Percentiles rank a stretch among this genome's conserved stretches.
phyloP scores from a whole-genome alignment of 2,329 filamentous ascomycete species.

The Stagonosporopsis vannaccii region DNA sequence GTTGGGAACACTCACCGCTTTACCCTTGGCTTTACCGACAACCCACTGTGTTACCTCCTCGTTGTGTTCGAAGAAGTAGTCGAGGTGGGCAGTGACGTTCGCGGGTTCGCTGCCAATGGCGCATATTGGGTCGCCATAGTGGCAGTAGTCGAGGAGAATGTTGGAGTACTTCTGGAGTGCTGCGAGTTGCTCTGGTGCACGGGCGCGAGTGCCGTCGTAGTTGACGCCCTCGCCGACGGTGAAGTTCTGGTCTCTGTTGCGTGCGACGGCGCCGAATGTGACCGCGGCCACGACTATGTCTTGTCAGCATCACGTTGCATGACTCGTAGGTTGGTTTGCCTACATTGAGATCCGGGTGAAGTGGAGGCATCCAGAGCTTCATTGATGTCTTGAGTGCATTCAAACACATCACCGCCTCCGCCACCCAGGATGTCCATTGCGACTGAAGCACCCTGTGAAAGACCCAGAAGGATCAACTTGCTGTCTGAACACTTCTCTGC shows the following conservation, averaged over 20 bases:
- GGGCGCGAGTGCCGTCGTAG: constrained; percentile 32
- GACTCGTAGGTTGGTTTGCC: not conserved
- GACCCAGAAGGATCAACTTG: constrained; percentile 38
- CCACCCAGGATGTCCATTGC: constrained; percentile 39
- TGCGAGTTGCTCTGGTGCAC: constrained; percentile 26
- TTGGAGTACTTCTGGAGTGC: constrained; percentile 26
- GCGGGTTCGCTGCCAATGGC: constrained; percentile 61
- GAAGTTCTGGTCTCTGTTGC: constrained; percentile 32
- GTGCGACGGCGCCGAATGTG: constrained; percentile 36
- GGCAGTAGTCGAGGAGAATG: constrained; percentile 69
- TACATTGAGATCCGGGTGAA: constrained; percentile 33
- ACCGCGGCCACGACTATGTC: constrained; percentile 34
- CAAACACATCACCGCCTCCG: constrained; percentile 36
- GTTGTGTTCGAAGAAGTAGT: constrained; percentile 57
- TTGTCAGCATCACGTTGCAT: constrained; percentile 3
- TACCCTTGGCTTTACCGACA: constrained; percentile 24
- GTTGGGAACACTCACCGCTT: constrained; percentile 18
- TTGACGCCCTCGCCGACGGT: constrained; percentile 32
- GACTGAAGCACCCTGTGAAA: constrained; percentile 36
- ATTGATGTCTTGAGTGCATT: constrained; percentile 32
- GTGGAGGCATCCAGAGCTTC: constrained; percentile 28
- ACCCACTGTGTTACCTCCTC: constrained; percentile 32
- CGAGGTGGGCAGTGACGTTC: constrained; percentile 63
- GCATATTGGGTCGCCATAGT: constrained; percentile 68
- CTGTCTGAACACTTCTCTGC: constrained; percentile 36